A percentile compares a stretch with the other conserved stretches of the same genome.
These are phyloP conservation scores for Marasmius sp. DNA, from an alignment of 1,284 basidiomycete species.

Conservation along the genomic window DNA sequence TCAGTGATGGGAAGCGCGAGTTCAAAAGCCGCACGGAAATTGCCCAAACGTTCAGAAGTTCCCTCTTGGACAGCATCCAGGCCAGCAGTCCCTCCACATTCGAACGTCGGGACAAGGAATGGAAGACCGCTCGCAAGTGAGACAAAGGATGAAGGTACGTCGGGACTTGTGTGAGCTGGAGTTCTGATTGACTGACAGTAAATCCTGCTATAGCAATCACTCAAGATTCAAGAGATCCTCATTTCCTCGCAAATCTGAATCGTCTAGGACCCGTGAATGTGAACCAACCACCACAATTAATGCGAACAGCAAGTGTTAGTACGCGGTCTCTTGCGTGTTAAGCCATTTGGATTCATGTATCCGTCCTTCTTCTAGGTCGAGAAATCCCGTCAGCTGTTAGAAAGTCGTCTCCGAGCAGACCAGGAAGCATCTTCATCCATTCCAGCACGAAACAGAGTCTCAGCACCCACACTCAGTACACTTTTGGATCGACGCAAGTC, in stretches of 20 bases:
- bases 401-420: constrained; percentile 56
- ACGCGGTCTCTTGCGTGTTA: neutral
- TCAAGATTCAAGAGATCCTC: constrained; percentile 71
- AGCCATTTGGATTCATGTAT: neutral
- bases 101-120: constrained; percentile 12
- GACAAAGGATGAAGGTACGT: constrained; percentile 49
- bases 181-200: neutral
- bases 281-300: constrained; percentile 59
- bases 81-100: constrained; percentile 31
- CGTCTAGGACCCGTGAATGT: constrained; percentile 74
- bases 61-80: constrained; percentile 57
- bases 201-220: constrained; percentile 51
- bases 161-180: neutral
- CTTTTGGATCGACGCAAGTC: constrained; percentile 71
- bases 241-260: constrained; percentile 72
- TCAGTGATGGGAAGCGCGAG: constrained; percentile 63
- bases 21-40: constrained; percentile 65
- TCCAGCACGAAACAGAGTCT: constrained; percentile 47
- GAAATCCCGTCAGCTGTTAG: constrained; percentile 46
- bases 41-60: constrained; percentile 52
- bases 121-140: constrained; percentile 45
- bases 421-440: constrained; percentile 43
- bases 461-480: constrained; percentile 54
- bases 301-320: constrained; percentile 49
- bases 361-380: constrained; percentile 24